Evolutionary conservation across 352 stramenopile species (phyloP).

Genomic region (Globisporangium sylvaticum): DNA sequence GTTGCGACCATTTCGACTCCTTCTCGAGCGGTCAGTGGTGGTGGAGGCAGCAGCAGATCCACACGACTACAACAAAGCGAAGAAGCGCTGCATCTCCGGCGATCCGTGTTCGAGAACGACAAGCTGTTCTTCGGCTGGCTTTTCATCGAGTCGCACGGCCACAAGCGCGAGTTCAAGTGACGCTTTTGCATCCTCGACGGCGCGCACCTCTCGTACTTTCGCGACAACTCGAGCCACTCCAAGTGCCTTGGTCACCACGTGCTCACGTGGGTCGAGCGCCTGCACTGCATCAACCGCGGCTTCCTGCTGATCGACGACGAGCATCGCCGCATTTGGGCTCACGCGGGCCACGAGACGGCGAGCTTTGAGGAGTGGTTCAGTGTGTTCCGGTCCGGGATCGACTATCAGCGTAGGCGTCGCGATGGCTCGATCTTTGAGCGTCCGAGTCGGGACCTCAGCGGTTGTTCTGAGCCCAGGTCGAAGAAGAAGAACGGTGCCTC

Average conservation of each 20-base stretch:
- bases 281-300: constrained; percentile 40
- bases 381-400: constrained; percentile 19
- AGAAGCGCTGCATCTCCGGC: neutral
- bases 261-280: constrained; percentile 29
- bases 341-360: constrained; percentile 24
- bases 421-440: constrained; percentile 25
- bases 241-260: constrained; percentile 13
- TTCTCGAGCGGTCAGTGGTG: neutral
- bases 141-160: constrained; percentile 20
- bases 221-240: constrained; percentile 11
- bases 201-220: constrained; percentile 26
- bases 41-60: neutral
- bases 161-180: constrained; percentile 32
- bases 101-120: constrained; percentile 13
- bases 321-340: constrained; percentile 31
- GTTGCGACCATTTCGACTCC: neutral
- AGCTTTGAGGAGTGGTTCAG: constrained; percentile 40
- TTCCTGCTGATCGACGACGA: constrained; percentile 29
- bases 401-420: constrained; percentile 6
- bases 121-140: constrained; percentile 34
- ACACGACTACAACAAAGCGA: neutral
- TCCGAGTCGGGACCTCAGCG: neutral
- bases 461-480: neutral
- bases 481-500: neutral
- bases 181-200: constrained; percentile 45